A percentile compares a stretch with the other conserved stretches of the same genome.
Conservation (phyloP, 2,329 filamentous ascomycete species). For the Diaporthe aspalathi region DNA sequence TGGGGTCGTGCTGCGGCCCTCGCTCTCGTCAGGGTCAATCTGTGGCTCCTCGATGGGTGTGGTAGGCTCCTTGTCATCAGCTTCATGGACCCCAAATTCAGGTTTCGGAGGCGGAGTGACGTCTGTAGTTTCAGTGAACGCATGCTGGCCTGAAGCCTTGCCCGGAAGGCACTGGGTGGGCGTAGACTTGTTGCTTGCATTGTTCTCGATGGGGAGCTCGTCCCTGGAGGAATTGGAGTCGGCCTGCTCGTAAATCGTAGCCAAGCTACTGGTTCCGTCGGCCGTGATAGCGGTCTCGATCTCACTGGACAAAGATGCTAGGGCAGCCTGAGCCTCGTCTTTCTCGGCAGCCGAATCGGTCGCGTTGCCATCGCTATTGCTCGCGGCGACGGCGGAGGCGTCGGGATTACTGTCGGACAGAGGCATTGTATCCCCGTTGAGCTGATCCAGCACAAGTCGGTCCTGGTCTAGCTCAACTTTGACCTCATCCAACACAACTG, state of each 20-base stretch:
- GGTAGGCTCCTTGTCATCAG: background rate
- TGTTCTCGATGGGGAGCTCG: background rate
- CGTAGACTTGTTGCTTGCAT: background rate
- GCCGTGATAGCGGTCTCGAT: background rate
- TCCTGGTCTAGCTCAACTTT: background rate
- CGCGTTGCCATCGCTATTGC: background rate
- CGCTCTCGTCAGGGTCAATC: background rate
- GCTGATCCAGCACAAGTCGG: conserved; percentile 8
- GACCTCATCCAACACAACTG: conserved; percentile 5
- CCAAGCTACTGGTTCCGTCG: background rate
- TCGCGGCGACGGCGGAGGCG: background rate
- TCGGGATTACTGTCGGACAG: conserved; percentile 16
- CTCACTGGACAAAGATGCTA: background rate
- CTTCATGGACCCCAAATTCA: background rate
- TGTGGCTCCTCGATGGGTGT: background rate
- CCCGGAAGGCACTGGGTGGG: background rate
- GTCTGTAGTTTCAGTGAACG: background rate
- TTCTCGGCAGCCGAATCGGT: background rate
- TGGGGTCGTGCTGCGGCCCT: background rate
- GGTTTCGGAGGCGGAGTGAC: background rate
- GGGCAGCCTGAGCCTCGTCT: background rate
- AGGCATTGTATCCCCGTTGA: background rate
- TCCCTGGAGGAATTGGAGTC: background rate
- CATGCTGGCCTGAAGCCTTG: background rate
- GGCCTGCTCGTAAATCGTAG: background rate